Evolutionary conservation across 2,329 filamentous ascomycete genomes (phyloP).

Genomic region (Colletotrichum sp.): DNA sequence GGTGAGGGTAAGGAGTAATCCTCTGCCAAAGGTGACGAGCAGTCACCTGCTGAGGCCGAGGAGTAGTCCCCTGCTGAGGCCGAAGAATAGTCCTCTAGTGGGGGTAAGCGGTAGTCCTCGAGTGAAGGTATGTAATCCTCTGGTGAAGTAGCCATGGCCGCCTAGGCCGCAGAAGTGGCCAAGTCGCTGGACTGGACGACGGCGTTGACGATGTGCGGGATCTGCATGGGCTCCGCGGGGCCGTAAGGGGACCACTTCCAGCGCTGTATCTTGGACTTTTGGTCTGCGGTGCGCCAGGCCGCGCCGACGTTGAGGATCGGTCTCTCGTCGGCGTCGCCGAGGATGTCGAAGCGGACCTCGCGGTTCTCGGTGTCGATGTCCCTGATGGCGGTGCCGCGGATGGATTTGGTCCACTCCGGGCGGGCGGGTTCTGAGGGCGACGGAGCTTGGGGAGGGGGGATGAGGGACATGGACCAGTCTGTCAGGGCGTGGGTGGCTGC

Average conservation of each 20-base stretch:
- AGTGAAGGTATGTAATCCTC: not conserved
- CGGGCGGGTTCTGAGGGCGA: not conserved
- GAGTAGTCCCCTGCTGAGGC: not conserved
- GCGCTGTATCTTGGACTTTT: constrained; percentile 18
- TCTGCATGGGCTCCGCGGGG: not conserved
- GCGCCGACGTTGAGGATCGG: constrained; percentile 27
- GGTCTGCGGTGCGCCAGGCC: constrained; percentile 18
- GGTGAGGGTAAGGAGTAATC: not conserved
- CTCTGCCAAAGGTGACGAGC: not conserved
- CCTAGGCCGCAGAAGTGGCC: not conserved
- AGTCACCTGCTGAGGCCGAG: not conserved
- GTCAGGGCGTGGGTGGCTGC: constrained; percentile 46
- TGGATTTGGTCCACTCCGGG: constrained; percentile 30
- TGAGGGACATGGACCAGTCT: constrained; percentile 33
- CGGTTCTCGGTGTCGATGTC: constrained; percentile 28
- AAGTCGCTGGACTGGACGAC: constrained; percentile 11
- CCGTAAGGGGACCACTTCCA: constrained; percentile 35
- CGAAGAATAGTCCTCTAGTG: not conserved
- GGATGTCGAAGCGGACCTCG: constrained; percentile 37
- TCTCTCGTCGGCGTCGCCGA: constrained; percentile 14
- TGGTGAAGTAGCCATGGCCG: not conserved
- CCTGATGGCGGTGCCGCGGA: constrained; percentile 36
- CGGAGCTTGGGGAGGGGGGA: not conserved
- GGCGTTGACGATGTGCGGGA: constrained; percentile 8
- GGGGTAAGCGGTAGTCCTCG: not conserved